Conservation (phyloP, 257 asterid species). For the Solanum acaule region DNA sequence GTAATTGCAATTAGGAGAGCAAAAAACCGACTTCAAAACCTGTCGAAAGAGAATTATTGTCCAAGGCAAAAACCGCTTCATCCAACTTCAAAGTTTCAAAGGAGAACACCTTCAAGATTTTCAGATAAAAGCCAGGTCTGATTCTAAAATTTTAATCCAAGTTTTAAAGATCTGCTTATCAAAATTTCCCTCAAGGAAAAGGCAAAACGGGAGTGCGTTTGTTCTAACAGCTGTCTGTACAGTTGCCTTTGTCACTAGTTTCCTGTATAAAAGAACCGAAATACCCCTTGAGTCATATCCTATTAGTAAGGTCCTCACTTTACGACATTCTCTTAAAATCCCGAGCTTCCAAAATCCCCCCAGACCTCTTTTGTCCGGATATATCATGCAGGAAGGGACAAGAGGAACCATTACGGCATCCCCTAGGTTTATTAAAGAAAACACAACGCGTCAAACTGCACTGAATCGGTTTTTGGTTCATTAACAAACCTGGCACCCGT, state of each 20-base stretch:
- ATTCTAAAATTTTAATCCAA: not conserved
- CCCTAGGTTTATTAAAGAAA: slow-evolving; percentile 10
- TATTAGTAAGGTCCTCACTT: not conserved
- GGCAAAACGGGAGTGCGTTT: not conserved
- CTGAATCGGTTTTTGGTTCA: not conserved
- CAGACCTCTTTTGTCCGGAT: slow-evolving; percentile 1
- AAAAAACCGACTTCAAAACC: not conserved
- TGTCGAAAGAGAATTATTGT: not conserved
- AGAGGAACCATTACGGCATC: slow-evolving; percentile 27
- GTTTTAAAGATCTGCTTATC: not conserved
- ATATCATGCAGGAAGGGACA: slow-evolving; percentile 23
- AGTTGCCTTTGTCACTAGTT: not conserved
- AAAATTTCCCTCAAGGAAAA: not conserved
- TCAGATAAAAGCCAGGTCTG: not conserved
- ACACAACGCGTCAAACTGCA: slow-evolving; percentile 9
- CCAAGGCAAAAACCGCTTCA: not conserved
- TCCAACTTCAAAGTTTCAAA: not conserved
- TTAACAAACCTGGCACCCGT: slow-evolving; percentile 10
- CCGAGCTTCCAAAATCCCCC: slow-evolving; percentile 7
- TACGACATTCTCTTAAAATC: slow-evolving; percentile 17
- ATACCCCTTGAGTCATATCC: not conserved
- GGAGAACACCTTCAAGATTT: not conserved
- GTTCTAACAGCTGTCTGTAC: not conserved
- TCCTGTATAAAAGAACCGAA: not conserved
- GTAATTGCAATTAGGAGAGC: not conserved